Base-by-base conservation (phyloP, 1,139 yeast genomes). In the Geotrichum klebahnii region DNA sequence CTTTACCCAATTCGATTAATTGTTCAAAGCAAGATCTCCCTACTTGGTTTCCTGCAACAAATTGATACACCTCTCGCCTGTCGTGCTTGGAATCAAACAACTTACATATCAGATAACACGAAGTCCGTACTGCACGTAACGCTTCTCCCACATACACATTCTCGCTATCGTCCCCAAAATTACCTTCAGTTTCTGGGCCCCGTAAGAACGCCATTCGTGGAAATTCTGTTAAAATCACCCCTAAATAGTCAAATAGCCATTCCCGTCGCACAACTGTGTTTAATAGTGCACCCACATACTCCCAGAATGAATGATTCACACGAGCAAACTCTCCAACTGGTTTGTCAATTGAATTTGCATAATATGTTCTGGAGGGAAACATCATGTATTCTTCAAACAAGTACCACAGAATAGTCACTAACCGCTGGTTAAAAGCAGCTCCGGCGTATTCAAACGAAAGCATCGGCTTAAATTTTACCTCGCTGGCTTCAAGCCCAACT, bases 281-380 rank as follows among this genome's bases (percentile, higher is more conserved):
- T 3, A 51, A 19, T 22, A 51, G 28, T 1, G 54, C 54, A 2
- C 54, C 54, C 9, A 47, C 42, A 20, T 51, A 51, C 35, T 51
- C 50, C 43, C 51, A 49, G 37, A 51, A 51, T n/a, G 50, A 45
- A 17, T 49, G 42, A 28, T 51, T 51, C 14, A 51, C 54, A 9
- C 44, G 44, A 12, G 35, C 34, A 36, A 51, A 51, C 23, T 44
- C 52, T 8, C 20, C 20, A 10, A 23, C 32, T 5, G 46, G 33
- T 12, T 1, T 10, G 17, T 38, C 17, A 3, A 16, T 33, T 17
- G 43, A 26, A 6, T 14, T 16, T 12, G 20, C 16, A 22, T 43
- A 31, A 29, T 23, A 31, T 22, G 39, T 22, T 5, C 26, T 14
- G 9, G 48, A 31, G 8, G 51, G 51, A 19, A 43, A 48, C 48